Conservation (phyloP, 257 asterid genomes). For the Ophiorrhiza pumila region DNA sequence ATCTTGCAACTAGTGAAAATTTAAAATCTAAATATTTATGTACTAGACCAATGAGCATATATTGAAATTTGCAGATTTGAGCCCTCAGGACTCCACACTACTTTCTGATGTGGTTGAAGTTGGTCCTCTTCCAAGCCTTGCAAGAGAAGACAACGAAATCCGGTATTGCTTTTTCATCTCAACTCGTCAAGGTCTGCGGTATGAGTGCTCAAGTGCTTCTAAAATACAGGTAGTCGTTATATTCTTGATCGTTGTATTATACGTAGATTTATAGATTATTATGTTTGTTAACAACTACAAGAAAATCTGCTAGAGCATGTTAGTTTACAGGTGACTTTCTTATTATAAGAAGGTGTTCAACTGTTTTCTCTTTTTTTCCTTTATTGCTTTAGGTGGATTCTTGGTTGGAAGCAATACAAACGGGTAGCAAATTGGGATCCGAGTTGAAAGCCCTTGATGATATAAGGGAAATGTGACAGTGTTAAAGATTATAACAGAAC, state of each 20-base stretch:
- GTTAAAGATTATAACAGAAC: neutral
- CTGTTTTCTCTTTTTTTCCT: neutral
- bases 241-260: neutral
- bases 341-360: too few species aligned
- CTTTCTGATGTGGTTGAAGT: conserved; percentile 79
- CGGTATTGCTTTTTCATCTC: conserved; percentile 71
- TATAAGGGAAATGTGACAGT: conserved; percentile 7
- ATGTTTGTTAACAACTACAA: neutral
- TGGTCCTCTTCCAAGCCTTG: conserved; percentile 59
- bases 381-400: conserved; percentile 56
- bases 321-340: neutral
- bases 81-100: conserved; percentile 92
- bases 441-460: conserved; percentile 25
- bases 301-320: neutral
- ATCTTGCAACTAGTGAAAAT: neutral
- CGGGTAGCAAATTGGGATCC: conserved; percentile 42
- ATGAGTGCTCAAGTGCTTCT: conserved; percentile 84
- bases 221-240: conserved; percentile 56
- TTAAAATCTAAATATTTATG: neutral
- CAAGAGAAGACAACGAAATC: conserved; percentile 59
- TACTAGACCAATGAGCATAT: neutral
- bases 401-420: conserved; percentile 63
- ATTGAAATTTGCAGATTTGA: conserved; percentile 56
- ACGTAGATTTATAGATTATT: neutral
- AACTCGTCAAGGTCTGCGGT: conserved; percentile 82